Evolutionary conservation across 495 filamentous ascomycete genomes (phyloP).

Genomic region (Pyrenopolyporus hunteri): DNA sequence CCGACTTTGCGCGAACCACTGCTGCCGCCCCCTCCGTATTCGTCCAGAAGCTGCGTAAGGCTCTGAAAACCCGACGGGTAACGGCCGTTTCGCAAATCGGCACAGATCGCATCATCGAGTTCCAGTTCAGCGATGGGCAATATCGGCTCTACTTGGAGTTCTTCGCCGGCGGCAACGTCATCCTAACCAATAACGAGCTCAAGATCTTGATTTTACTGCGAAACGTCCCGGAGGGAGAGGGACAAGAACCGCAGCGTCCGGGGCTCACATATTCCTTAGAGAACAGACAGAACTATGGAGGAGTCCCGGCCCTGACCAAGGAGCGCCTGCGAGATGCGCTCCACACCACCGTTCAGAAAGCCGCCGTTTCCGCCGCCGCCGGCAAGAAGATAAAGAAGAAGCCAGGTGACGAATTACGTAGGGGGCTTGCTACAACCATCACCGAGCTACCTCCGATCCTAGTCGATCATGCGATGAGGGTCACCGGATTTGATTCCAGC

Average conservation of each 20-base stretch:
- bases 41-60: constrained; percentile 82
- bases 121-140: constrained; percentile 88
- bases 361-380: constrained; percentile 50
- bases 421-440: constrained; percentile 78
- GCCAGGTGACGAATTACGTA: constrained; percentile 72
- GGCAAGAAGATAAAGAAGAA: constrained; percentile 80
- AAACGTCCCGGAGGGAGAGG: constrained; percentile 75
- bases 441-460: constrained; percentile 86
- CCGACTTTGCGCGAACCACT: constrained; percentile 83
- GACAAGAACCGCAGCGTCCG: constrained; percentile 74
- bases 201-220: constrained; percentile 80
- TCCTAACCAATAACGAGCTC: constrained; percentile 82
- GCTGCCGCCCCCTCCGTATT: constrained; percentile 83
- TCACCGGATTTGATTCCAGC: constrained; percentile 68
- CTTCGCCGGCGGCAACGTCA: constrained; percentile 91
- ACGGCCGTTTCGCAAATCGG: constrained; percentile 84
- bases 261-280: constrained; percentile 80
- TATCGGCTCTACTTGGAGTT: constrained; percentile 93
- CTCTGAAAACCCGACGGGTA: constrained; percentile 81
- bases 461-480: constrained; percentile 81
- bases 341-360: constrained; percentile 64
- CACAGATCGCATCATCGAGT: constrained; percentile 90
- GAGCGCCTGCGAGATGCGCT: constrained; percentile 74
- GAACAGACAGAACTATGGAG: constrained; percentile 79
- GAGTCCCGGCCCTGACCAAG: constrained; percentile 73